Evolutionary conservation across 2,329 filamentous ascomycete genomes (phyloP).

Genomic region (Venturia carpophila): DNA sequence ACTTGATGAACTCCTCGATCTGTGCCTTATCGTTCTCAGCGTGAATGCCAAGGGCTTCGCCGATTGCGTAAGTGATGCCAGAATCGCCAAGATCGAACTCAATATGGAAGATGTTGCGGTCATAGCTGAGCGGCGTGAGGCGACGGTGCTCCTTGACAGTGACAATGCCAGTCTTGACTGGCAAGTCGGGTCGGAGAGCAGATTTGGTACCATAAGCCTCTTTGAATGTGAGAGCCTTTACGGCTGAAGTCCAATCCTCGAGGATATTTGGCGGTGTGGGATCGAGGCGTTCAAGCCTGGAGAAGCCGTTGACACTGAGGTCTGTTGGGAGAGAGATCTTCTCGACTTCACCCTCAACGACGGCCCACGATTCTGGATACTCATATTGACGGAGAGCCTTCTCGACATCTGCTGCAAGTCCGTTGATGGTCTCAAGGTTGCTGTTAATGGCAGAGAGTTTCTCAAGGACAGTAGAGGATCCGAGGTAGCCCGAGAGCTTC

Average conservation of each 20-base stretch:
- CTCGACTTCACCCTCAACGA: constrained; percentile 52
- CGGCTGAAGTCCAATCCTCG: constrained; percentile 72
- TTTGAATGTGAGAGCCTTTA: constrained; percentile 86
- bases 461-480: constrained; percentile 53
- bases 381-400: constrained; percentile 65
- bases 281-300: constrained; percentile 68
- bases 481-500: constrained; percentile 61
- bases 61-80: constrained; percentile 91
- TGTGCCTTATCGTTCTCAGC: constrained; percentile 80
- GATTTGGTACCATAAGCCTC: constrained; percentile 76
- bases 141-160: constrained; percentile 93
- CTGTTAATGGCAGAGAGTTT: constrained; percentile 58
- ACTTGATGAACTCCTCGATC: constrained; percentile 77
- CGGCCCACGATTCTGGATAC: constrained; percentile 72
- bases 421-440: constrained; percentile 47
- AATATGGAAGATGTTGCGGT: constrained; percentile 99
- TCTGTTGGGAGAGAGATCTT: constrained; percentile 51
- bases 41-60: constrained; percentile 93
- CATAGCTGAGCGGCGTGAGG: constrained; percentile 78
- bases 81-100: constrained; percentile 93
- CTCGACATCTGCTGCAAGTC: constrained; percentile 52
- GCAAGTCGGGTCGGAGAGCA: constrained; percentile 73
- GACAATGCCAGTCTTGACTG: constrained; percentile 78
- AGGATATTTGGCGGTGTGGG: constrained; percentile 58
- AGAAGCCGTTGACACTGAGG: constrained; percentile 74